These are phyloP conservation scores for Jasminum sambac DNA, from an alignment of 257 asterid genomes.

Conservation along the genomic window DNA sequence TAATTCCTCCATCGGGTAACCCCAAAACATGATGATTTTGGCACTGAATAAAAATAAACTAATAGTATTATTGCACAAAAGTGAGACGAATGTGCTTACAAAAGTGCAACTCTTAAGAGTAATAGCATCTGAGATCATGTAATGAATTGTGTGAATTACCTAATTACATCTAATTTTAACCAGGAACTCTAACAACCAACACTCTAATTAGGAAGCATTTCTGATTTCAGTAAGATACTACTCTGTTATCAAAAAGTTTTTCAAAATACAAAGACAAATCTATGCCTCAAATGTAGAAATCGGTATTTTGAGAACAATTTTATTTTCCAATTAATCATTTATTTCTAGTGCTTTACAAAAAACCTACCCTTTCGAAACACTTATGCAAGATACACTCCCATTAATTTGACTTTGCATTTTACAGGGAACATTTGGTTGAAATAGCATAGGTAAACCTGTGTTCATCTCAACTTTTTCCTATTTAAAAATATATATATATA, in stretches of 20 bases:
- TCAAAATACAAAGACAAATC: neutral
- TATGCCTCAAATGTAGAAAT: neutral
- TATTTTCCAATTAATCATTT: no score
- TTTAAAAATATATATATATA: no score
- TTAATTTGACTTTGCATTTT: no score
- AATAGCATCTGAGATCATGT: neutral
- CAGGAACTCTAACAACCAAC: no score
- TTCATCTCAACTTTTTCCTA: no score
- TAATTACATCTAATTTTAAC: neutral
- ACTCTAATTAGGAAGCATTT: no score
- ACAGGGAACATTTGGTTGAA: no score
- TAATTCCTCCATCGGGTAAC: slow-evolving; percentile 23
- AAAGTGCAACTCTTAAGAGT: neutral
- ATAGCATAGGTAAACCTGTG: no score
- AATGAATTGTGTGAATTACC: neutral
- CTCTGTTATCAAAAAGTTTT: neutral
- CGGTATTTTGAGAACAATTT: no score
- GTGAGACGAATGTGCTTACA: neutral
- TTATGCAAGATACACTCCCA: no score
- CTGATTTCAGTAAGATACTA: neutral
- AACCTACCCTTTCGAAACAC: no score
- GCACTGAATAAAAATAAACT: slow-evolving; percentile 24
- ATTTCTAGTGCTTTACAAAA: no score
- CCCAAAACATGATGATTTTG: slow-evolving; percentile 25
- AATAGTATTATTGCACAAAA: neutral